Evolutionary conservation across 352 stramenopile genomes (phyloP), one percentile per base, ranked within the genome.

Genomic region (Phytophthora kernoviae): DNA sequence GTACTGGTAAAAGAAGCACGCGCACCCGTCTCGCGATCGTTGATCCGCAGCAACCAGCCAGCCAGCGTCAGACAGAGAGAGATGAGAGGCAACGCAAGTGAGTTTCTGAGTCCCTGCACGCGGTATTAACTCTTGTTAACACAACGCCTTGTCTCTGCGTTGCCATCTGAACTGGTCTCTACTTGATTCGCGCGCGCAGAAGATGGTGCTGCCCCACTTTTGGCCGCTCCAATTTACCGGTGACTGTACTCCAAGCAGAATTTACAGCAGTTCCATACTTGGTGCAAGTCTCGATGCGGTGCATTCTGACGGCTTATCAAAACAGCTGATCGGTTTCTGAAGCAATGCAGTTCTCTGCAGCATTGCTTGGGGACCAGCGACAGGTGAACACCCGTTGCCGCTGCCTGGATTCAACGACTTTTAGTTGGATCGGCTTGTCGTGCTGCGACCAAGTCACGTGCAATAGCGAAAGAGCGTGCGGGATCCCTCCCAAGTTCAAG

Each of bases 401-500:
- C 8, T 17, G 37, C 9, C 15, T 43, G 12, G 37, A 43, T 43
- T 21, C 11, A 20, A 21, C 10, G 4, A 21, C 9, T 17, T 39
- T 39, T 39, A 12, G 10, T 2, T 8, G 9, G 33, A 39, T 39
- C 37, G 37, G n/a, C 37, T 43, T 43, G 37, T 43, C 8, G 37
- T 43, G 37, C 37, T 5, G 11, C 15, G 18, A 15, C 18, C n/a
- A 11, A 20, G 18, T 43, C 37, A 15, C 21, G n/a, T 42, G 27
- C 24, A n/a, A 32, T 3, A 42, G 11, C 41, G 37, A 59, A 18
- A 62, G 54, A 44, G 44, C 44, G 54, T 43, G 26, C 44, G 48
- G 33, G 24, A 41, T 39, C 18, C 54, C 32, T 45, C 18, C 44
- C 30, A 58, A 65, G 57, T 65, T 65, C 47, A 65, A 58, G 44